Evolutionary conservation across 306 rosid genomes (phyloP).

Genomic region (Vigna reflexopilosa): DNA sequence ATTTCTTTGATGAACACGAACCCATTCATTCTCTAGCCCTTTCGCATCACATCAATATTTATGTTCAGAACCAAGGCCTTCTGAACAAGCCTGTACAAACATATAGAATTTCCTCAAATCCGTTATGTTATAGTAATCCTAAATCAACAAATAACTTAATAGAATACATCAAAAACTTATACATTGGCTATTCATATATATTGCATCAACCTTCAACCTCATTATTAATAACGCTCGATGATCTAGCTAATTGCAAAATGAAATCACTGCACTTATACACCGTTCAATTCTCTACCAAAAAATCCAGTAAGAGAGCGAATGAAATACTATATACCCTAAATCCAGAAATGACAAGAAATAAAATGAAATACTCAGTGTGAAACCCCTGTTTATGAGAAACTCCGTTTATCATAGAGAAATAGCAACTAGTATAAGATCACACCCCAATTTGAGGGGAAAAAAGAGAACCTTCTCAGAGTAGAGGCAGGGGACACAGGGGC

Average conservation of each 20-base stretch:
- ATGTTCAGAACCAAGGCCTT: conserved; percentile 13
- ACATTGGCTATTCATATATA: conserved; percentile 9
- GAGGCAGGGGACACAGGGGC: conserved; percentile 92
- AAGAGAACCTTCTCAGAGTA: conserved; percentile 79
- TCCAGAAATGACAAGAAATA: background rate
- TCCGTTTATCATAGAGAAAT: background rate
- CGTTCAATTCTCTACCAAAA: background rate
- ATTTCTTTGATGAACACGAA: conserved; percentile 27
- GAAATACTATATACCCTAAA: background rate
- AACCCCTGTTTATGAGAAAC: conserved; percentile 13
- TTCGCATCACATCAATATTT: conserved; percentile 37
- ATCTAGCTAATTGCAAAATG: conserved; percentile 37
- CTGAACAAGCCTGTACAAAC: conserved; percentile 14
- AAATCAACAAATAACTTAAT: conserved; percentile 27
- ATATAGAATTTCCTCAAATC: conserved; percentile 23
- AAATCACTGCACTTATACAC: background rate
- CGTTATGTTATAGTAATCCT: conserved; percentile 11
- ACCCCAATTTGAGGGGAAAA: background rate
- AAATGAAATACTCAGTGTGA: background rate
- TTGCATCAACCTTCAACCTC: background rate
- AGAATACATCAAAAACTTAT: conserved; percentile 17
- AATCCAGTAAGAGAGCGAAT: background rate
- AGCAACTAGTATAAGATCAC: conserved; percentile 2
- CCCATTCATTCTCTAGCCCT: conserved; percentile 13
- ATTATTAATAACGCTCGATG: conserved; percentile 14